A percentile compares a stretch with the other conserved stretches of the same genome.
Conservation (phyloP, 2,329 filamentous ascomycete genomes). For the Sporothrix mexicana region DNA sequence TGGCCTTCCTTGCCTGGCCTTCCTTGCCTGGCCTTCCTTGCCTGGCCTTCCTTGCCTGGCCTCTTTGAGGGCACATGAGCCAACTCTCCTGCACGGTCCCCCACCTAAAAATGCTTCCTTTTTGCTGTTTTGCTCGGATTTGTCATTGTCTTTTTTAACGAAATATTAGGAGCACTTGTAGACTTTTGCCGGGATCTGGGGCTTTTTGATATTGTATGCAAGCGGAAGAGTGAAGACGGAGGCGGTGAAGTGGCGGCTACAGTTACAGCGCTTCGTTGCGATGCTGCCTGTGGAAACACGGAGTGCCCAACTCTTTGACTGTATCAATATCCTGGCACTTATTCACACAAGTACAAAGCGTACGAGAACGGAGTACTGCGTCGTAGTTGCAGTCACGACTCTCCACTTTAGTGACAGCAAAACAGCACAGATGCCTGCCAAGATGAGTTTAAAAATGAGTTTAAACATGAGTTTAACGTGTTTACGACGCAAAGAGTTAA, state of each 20-base stretch:
- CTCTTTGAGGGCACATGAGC: slow-evolving; percentile 4
- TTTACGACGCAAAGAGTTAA: too few species aligned
- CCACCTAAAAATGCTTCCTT: slow-evolving; percentile 3
- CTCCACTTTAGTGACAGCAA: background rate
- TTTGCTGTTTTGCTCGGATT: background rate
- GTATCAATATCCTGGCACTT: background rate
- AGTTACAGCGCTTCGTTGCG: too few species aligned
- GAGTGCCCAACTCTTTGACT: background rate
- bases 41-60: background rate
- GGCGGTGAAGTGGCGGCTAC: too few species aligned
- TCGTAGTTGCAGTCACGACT: too few species aligned
- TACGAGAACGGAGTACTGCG: background rate
- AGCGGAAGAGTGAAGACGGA: too few species aligned
- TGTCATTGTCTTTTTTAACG: background rate
- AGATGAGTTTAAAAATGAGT: too few species aligned
- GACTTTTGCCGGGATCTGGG: background rate
- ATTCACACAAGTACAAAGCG: slow-evolving; percentile 6
- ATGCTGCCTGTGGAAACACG: background rate
- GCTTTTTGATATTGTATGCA: too few species aligned
- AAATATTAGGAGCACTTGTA: background rate
- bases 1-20: background rate
- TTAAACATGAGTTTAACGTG: too few species aligned
- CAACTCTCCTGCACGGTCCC: background rate
- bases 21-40: background rate
- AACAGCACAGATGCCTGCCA: background rate